These are phyloP conservation scores for Diphasiastrum complanatum DNA, from an alignment of 83 land plant genomes.

Conservation along the genomic window DNA sequence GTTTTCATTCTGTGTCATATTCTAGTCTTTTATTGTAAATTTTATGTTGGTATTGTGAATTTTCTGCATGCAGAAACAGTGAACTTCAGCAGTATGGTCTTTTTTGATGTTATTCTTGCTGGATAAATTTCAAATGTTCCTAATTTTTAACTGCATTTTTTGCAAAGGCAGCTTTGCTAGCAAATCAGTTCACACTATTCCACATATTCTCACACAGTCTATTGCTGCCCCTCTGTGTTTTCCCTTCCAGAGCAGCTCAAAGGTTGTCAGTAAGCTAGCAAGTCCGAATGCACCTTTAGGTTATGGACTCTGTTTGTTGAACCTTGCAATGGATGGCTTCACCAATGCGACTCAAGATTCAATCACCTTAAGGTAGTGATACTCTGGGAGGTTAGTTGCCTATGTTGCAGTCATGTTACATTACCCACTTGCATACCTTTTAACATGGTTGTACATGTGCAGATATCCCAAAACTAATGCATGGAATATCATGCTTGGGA, in stretches of 20 bases:
- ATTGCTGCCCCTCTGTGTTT: not conserved
- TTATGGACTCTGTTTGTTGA: conserved; percentile 77
- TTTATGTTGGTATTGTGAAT: too few relatives aligned
- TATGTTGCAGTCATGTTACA: not conserved
- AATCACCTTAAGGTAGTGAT: conserved; percentile 54
- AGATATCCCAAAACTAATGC: conserved; percentile 90
- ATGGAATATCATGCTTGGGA: conserved; percentile 97
- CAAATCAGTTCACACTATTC: too few relatives aligned
- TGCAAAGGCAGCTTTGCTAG: too few relatives aligned
- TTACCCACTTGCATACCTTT: not conserved
- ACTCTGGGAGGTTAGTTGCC: not conserved
- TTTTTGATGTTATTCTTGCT: too few relatives aligned
- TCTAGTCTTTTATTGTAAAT: not conserved
- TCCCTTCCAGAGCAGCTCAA: conserved; percentile 70
- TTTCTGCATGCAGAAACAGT: too few relatives aligned
- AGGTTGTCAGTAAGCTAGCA: conserved; percentile 73
- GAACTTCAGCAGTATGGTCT: too few relatives aligned
- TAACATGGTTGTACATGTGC: conserved; percentile 11
- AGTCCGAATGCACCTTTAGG: conserved; percentile 94
- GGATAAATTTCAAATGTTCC: too few relatives aligned
- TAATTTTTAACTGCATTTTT: too few relatives aligned
- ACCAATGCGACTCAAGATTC: conserved; percentile 99
- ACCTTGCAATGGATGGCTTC: conserved; percentile 91
- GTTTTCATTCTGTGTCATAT: too few relatives aligned
- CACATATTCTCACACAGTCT: too few relatives aligned